Base-by-base conservation (phyloP, 2,329 filamentous ascomycete genomes). In the Pyrenophora tritici-repentis region DNA sequence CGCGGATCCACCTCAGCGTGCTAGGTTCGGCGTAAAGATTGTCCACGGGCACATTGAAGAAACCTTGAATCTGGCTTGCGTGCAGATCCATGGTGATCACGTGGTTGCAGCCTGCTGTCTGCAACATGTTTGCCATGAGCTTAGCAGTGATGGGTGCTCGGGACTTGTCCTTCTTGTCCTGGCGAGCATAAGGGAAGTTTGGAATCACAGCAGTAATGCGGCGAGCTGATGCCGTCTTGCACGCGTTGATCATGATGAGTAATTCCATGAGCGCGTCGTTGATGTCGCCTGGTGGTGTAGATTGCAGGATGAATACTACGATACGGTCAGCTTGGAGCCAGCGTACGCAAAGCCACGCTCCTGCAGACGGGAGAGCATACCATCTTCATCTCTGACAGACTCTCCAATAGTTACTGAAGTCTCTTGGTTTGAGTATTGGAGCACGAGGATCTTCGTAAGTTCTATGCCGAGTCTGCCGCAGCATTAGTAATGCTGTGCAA, bases 221-320 rank as follows among this genome's bases (percentile, higher is more conserved):
- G 59, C 92, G 86, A 10, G 93, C 93, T 31, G 86, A 89, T 35
- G 88, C 88, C 18, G 87, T 90, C 73, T 90, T 88, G 81, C 93
- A 97, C 58, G 93, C 93, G 72, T 96, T 95, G 76, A 97, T 95
- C 87, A 97, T 96, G 77, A 97, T 97, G 62, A 97, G 84, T 32
- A 97, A 84, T 77, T 99, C 93, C 93, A 99, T 97, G 53, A 99
- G 83, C 42, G 91, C 91, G 74, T 97, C 93, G 77, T 99, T 99
- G 79, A 97, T 95, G 72, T 97, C 92, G 73, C 93, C 92, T 2
- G 93, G 93, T 34, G 90, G 88, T 40, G 94, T 96, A 18, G 93
- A 96, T 77, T 97, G 93, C 54, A 97, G 82, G 67, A 97, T 96
- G 79, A 97, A 97, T 71, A 97, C 92, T 86, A 65, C 26, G 33